Conservation (phyloP, 2,329 filamentous ascomycete species). For the Fusarium robinianum region DNA sequence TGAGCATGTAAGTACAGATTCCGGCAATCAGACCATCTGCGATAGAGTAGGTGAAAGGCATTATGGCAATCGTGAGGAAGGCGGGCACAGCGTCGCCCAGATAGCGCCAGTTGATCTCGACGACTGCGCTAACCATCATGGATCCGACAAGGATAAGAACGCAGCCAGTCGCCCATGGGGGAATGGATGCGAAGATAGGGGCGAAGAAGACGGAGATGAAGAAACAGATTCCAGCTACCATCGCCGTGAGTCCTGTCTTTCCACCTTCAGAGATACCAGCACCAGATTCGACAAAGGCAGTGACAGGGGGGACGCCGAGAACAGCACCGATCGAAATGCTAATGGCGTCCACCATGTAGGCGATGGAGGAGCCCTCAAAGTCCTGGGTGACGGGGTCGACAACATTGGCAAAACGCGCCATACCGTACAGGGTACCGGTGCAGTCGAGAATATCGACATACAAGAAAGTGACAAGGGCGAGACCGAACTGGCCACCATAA, state of each 20-base stretch:
- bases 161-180: conserved; percentile 86
- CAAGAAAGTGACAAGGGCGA: conserved; percentile 85
- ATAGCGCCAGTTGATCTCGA: conserved; percentile 89
- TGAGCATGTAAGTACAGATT: conserved; percentile 73
- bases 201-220: conserved; percentile 88
- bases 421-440: conserved; percentile 85
- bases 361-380: conserved; percentile 82
- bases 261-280: conserved; percentile 89
- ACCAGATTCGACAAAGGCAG: conserved; percentile 86
- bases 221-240: conserved; percentile 79
- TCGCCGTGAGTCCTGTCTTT: conserved; percentile 81
- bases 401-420: conserved; percentile 81
- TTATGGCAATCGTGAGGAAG: conserved; percentile 80
- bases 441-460: conserved; percentile 90
- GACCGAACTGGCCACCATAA: conserved; percentile 75
- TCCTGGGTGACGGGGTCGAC: conserved; percentile 84
- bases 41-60: conserved; percentile 91
- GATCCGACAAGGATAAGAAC: conserved; percentile 87
- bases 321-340: conserved; percentile 78
- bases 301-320: conserved; percentile 79
- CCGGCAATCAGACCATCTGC: conserved; percentile 84
- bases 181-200: conserved; percentile 87
- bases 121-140: conserved; percentile 79
- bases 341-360: conserved; percentile 82
- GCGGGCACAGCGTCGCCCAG: conserved; percentile 82